Conservation (phyloP, 2,329 filamentous ascomycete species). For the Trichophyton rubrum region DNA sequence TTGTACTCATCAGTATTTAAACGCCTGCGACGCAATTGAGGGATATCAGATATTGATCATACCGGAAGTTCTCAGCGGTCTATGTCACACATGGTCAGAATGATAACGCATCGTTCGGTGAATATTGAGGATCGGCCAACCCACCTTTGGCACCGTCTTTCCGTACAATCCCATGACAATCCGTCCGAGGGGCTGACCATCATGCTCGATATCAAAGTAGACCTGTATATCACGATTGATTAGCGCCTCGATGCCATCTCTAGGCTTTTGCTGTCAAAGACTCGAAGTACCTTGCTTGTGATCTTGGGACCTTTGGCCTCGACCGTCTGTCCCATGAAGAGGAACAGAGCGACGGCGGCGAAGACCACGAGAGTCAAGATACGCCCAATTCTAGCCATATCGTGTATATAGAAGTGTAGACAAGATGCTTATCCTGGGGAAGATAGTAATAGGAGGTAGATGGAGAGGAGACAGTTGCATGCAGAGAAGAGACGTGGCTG, state of each 20-base stretch:
- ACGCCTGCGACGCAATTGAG: not conserved
- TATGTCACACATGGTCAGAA: conserved; percentile 17
- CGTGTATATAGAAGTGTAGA: not conserved
- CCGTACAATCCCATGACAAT: conserved; percentile 55
- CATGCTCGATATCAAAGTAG: conserved; percentile 54
- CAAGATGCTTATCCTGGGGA: too few species aligned
- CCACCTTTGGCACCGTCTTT: conserved; percentile 53
- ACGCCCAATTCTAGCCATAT: conserved; percentile 63
- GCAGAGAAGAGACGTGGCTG: too few species aligned
- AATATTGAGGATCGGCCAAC: conserved; percentile 3
- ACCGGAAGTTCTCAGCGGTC: conserved; percentile 55
- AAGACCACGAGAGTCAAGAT: conserved; percentile 60
- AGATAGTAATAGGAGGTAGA: too few species aligned
- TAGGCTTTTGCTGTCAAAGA: not conserved
- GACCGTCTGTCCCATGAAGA: conserved; percentile 62
- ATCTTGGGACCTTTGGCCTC: conserved; percentile 87
- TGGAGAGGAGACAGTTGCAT: too few species aligned
- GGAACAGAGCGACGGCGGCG: conserved; percentile 60
- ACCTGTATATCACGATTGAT: conserved; percentile 31
- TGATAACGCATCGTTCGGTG: too few species aligned
- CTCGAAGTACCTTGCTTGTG: conserved; percentile 59
- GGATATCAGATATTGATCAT: conserved; percentile 11
- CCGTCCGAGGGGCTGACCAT: conserved; percentile 47
- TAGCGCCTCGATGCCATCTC: not conserved
- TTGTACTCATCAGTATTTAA: not conserved